phyloP scores from a whole-genome alignment of 345 rosid genomes.

The Salix viminalis region DNA sequence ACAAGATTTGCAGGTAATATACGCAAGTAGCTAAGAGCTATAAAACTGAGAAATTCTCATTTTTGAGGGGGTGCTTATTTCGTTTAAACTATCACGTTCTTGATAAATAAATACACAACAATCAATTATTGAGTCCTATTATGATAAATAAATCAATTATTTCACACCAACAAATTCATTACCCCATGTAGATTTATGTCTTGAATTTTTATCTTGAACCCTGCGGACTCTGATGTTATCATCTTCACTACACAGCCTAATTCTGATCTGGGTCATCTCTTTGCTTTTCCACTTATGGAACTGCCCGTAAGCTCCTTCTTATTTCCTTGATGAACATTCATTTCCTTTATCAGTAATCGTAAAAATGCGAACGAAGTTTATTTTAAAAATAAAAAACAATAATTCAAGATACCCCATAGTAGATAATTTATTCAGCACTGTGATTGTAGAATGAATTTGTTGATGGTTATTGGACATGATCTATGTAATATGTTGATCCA shows the following conservation, averaged over 20 bases:
- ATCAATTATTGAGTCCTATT: too few species aligned
- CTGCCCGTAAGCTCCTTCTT: conserved; percentile 38
- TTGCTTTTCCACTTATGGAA: conserved; percentile 56
- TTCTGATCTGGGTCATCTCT: conserved; percentile 36
- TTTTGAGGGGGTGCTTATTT: too few species aligned
- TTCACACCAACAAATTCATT: too few species aligned
- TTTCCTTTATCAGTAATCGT: not conserved
- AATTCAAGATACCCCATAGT: not conserved
- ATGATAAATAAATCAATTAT: too few species aligned
- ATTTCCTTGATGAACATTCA: not conserved
- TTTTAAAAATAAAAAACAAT: too few species aligned
- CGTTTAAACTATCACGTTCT: too few species aligned
- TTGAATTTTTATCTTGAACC: too few species aligned
- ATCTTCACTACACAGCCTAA: conserved; percentile 53
- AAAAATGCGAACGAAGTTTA: not conserved
- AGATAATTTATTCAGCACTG: not conserved
- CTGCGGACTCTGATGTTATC: conserved; percentile 34
- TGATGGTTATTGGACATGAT: not conserved
- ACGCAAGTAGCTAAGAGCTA: too few species aligned
- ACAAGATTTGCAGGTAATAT: too few species aligned
- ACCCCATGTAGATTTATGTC: too few species aligned
- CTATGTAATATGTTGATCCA: not conserved
- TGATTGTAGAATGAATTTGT: not conserved
- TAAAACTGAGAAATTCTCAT: too few species aligned
- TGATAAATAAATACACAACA: too few species aligned